Percentiles rank a stretch among this genome's conserved stretches.
phyloP scores from a whole-genome alignment of 177 flowering plant species.

The Vitis hybrid region DNA sequence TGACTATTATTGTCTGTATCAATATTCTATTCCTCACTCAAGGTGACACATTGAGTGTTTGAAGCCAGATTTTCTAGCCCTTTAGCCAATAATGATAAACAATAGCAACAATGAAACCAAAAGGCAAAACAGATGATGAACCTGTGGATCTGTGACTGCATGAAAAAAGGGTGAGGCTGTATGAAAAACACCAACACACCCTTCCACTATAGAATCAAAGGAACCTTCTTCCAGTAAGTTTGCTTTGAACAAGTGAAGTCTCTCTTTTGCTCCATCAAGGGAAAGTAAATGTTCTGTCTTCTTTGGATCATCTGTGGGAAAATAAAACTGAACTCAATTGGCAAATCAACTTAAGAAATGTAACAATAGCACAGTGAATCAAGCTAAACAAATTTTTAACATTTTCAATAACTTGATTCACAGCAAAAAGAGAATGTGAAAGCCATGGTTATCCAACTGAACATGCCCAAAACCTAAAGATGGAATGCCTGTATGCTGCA shows the following conservation, averaged over 20 bases:
- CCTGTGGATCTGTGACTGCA: conserved; percentile 47
- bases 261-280: conserved; percentile 62
- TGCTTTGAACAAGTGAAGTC: conserved; percentile 56
- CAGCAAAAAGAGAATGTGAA: background rate
- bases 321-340: background rate
- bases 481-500: too few relatives aligned
- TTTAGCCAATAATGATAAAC: background rate
- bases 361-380: background rate
- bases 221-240: conserved; percentile 54
- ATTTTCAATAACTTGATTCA: background rate
- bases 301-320: conserved; percentile 38
- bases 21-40: too few relatives aligned
- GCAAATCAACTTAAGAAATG: background rate
- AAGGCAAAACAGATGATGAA: background rate
- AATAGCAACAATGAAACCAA: background rate
- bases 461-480: too few relatives aligned
- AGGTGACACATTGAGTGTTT: too few relatives aligned
- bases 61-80: too few relatives aligned
- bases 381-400: background rate
- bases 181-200: conserved; percentile 61
- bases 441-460: too few relatives aligned
- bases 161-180: conserved; percentile 56
- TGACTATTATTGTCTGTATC: too few relatives aligned
- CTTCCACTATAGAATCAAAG: conserved; percentile 49
- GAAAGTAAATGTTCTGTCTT: conserved; percentile 45